Conservation (phyloP, 176 grass and related monocot genomes). For the Phyllostachys edulis region DNA sequence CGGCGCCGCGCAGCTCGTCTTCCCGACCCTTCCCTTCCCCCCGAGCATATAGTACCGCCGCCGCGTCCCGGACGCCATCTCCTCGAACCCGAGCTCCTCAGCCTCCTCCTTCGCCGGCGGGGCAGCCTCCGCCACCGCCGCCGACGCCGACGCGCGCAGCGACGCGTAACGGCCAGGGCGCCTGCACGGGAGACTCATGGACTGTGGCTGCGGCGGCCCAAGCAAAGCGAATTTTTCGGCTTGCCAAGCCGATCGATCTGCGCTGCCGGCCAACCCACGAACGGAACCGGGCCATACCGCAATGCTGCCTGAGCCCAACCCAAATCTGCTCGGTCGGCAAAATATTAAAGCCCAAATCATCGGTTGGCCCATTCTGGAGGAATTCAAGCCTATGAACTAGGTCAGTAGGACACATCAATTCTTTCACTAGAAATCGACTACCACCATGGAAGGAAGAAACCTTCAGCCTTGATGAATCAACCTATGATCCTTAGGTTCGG, state of each 20-base stretch:
- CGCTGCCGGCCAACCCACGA: too few relatives aligned
- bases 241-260: too few relatives aligned
- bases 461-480: neutral
- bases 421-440: neutral
- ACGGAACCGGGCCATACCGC: too few relatives aligned
- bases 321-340: too few relatives aligned
- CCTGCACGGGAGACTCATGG: neutral
- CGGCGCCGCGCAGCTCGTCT: constrained; percentile 86
- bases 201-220: neutral
- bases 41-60: constrained; percentile 87
- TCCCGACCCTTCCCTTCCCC: constrained; percentile 84
- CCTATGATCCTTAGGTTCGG: neutral
- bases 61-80: constrained; percentile 64
- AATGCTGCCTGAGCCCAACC: too few relatives aligned
- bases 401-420: neutral
- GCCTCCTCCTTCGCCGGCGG: constrained; percentile 42
- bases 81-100: constrained; percentile 53
- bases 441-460: neutral
- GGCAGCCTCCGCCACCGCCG: constrained; percentile 14
- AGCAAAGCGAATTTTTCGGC: neutral
- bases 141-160: constrained; percentile 21
- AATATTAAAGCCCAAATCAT: too few relatives aligned
- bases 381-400: neutral
- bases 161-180: neutral
- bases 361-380: too few relatives aligned